Percentiles rank a stretch among this genome's conserved stretches.
These are phyloP conservation scores for Zygotorulaspora florentina DNA, from an alignment of 805 yeast genomes.

Conservation along the genomic window DNA sequence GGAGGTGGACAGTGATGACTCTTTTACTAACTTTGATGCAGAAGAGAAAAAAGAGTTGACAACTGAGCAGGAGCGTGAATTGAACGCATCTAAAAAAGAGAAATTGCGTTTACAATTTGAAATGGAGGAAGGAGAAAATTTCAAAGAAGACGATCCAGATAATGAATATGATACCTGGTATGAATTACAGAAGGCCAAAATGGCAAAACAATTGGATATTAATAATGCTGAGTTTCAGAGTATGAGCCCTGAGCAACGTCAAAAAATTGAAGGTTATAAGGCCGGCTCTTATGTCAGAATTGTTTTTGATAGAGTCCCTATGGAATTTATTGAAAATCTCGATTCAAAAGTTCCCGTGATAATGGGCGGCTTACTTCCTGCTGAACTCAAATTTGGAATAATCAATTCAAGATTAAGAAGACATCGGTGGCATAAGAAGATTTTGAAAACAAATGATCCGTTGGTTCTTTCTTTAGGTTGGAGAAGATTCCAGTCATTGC, in stretches of 20 bases:
- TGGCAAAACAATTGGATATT: conserved; percentile 93
- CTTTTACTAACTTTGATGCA: conserved; percentile 40
- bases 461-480: conserved; percentile 90
- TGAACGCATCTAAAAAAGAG: conserved; percentile 87
- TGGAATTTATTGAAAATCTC: conserved; percentile 84
- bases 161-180: conserved; percentile 94
- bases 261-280: conserved; percentile 81
- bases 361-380: conserved; percentile 84
- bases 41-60: conserved; percentile 43
- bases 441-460: conserved; percentile 93
- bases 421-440: conserved; percentile 98
- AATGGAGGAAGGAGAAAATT: conserved; percentile 55
- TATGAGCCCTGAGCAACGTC: conserved; percentile 72
- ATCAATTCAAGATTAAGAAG: conserved; percentile 91
- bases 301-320: conserved; percentile 78
- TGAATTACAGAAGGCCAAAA: conserved; percentile 92
- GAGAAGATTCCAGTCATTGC: conserved; percentile 97
- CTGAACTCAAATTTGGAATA: conserved; percentile 90
- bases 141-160: conserved; percentile 77
- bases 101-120: conserved; percentile 86
- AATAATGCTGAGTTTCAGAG: conserved; percentile 73
- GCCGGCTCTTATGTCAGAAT: conserved; percentile 93
- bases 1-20: conserved; percentile 37
- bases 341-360: conserved; percentile 82
- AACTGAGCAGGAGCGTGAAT: conserved; percentile 68